Evolutionary conservation across 1,284 basidiomycete species (phyloP).

Genomic region (Taiwanofungus camphoratus): DNA sequence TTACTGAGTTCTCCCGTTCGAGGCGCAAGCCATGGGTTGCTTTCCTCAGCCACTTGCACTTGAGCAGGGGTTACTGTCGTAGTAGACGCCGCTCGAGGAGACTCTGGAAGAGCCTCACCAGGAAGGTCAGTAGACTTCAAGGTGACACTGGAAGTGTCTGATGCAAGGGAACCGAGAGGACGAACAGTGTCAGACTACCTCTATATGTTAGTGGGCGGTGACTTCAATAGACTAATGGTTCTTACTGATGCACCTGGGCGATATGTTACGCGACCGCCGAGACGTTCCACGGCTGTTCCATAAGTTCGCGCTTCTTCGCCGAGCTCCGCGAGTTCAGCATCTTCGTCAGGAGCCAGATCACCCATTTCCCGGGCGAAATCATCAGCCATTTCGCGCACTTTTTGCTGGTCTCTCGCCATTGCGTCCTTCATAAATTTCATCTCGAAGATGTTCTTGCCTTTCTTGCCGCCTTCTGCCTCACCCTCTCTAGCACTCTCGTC

Average conservation of each 20-base stretch:
- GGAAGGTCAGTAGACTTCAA: conserved; percentile 55
- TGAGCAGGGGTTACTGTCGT: conserved; percentile 11
- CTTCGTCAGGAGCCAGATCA: conserved; percentile 27
- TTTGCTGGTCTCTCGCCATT: conserved; percentile 58
- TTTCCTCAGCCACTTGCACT: conserved; percentile 17
- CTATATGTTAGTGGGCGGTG: not conserved
- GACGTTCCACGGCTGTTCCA: conserved; percentile 37
- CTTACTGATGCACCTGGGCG: conserved; percentile 43
- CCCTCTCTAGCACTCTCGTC: conserved; percentile 26
- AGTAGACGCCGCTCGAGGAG: conserved; percentile 17
- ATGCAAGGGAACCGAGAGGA: conserved; percentile 42
- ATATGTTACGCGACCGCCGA: conserved; percentile 55
- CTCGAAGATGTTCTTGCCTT: conserved; percentile 68
- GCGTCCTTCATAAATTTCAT: conserved; percentile 98
- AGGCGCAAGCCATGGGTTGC: conserved; percentile 72
- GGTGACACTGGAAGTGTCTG: conserved; percentile 66
- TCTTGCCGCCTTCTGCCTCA: conserved; percentile 27
- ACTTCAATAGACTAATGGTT: too few relatives aligned
- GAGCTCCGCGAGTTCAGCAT: conserved; percentile 31
- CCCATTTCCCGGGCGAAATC: conserved; percentile 70
- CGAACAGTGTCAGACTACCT: conserved; percentile 15
- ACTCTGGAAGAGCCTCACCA: conserved; percentile 27
- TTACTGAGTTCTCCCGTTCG: conserved; percentile 31
- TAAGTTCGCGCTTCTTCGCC: conserved; percentile 29
- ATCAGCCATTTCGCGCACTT: conserved; percentile 56